Base-by-base conservation (phyloP, 176 grass and related monocot genomes). In the Oryza longistaminata region DNA sequence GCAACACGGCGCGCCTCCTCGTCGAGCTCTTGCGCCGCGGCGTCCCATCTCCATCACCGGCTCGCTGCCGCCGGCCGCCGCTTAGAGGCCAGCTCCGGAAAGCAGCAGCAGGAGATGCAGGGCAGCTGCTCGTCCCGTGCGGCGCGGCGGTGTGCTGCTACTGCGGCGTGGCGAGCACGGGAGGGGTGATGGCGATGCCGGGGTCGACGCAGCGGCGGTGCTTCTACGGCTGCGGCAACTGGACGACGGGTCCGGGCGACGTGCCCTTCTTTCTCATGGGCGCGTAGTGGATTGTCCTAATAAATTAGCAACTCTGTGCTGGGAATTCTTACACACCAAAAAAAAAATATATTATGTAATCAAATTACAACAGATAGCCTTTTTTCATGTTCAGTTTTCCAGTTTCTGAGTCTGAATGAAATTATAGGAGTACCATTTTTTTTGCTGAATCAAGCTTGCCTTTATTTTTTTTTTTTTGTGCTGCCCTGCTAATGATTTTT, bases 1-100 rank as follows among this genome's bases (percentile, higher is more conserved):
- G 82, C 26, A 94, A 94, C 78, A 92, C 85, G 5, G 87, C 93
- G 0, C 82, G 85, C 34, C 93, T 92, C 31, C 77, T 94, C 9
- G 85, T 50, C 0, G 53, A 73, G 45, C 50, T 92, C 14, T 90
- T 94, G 87, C 78, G 66, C 10, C 74, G 66, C 0, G 81, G 90
- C 8, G 66, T 85, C 33, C 73, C 64, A 68, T 86, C 25, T 72
- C 71, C 64, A 82, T 94, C 62, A 91, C 87, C 12, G 88, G 82
- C 72, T 88, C 81, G 3, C 71, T 91, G 2, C 34, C 43, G 42
- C 42, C 44, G 3, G 11, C 9, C 26, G 7, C 19, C 15, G 29
- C 39, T 8, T n/a, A n/a, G n/a, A n/a, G n/a, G n/a, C n/a, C n/a
- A n/a, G n/a, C n/a, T n/a, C n/a, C n/a, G n/a, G n/a, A n/a, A n/a